Conservation (phyloP, 371 early-diverging fungal species). For the Syncephalastrum contaminatum region DNA sequence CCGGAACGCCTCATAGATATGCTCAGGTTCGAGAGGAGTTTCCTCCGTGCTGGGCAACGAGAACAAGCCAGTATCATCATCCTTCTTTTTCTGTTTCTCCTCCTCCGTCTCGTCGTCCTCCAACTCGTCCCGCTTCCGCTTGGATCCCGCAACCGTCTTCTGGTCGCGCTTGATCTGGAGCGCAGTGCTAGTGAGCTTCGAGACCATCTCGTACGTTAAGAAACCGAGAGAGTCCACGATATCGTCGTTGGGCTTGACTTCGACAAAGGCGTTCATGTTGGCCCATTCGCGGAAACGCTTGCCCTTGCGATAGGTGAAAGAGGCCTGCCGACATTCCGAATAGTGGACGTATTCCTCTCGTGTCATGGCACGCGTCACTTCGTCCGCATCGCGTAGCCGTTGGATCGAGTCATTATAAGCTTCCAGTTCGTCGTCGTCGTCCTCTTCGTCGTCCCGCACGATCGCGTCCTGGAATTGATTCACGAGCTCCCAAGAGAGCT, state of each 20-base stretch:
- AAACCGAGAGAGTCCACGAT: constrained; percentile 97
- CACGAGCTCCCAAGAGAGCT: constrained; percentile 89
- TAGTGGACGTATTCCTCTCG: constrained; percentile 98
- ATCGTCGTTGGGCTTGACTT: constrained; percentile 90
- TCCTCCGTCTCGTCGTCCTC: constrained; percentile 27
- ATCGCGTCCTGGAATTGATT: constrained; percentile 75
- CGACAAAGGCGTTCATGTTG: constrained; percentile 81
- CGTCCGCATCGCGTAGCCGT: constrained; percentile 80
- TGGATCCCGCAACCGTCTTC: constrained; percentile 25
- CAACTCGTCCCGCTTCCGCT: constrained; percentile 45
- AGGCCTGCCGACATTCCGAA: constrained; percentile 97
- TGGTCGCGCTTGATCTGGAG: constrained; percentile 71
- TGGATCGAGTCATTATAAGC: constrained; percentile 87
- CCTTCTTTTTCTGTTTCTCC: constrained; percentile 11
- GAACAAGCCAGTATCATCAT: constrained; percentile 61
- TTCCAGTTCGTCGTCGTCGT: constrained; percentile 84
- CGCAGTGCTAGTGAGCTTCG: constrained; percentile 84
- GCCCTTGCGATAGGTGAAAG: constrained; percentile 93
- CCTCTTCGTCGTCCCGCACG: constrained; percentile 73
- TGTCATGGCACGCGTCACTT: constrained; percentile 94
- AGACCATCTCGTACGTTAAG: constrained; percentile 96
- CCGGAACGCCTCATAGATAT: constrained; percentile 91
- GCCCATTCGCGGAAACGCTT: constrained; percentile 97
- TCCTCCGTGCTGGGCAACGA: constrained; percentile 75
- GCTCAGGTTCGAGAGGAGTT: constrained; percentile 79